Evolutionary conservation across 1,139 yeast genomes (phyloP).

Genomic region (Geotrichum reessii): DNA sequence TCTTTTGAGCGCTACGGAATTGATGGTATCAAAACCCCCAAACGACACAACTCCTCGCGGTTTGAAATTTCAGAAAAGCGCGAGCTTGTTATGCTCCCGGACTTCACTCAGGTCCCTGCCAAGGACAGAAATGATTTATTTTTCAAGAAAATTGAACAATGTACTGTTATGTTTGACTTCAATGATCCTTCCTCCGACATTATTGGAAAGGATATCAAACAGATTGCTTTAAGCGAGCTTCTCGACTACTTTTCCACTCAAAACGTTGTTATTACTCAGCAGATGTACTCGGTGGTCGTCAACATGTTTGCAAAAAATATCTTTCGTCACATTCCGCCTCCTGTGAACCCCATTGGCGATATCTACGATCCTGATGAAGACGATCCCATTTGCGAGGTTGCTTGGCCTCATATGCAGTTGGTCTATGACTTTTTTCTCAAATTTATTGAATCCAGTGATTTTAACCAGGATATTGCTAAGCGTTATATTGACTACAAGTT

Average conservation of each 20-base stretch:
- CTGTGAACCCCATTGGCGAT: constrained; percentile 95
- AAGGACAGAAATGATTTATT: constrained; percentile 80
- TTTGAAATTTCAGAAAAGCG: constrained; percentile 72
- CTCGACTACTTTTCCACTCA: constrained; percentile 83
- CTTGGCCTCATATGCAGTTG: constrained; percentile 99
- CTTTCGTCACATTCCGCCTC: constrained; percentile 96
- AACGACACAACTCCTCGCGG: constrained; percentile 88
- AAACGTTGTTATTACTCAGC: constrained; percentile 74
- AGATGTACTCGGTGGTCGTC: constrained; percentile 83
- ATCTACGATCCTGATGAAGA: constrained; percentile 97
- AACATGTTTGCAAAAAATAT: constrained; percentile 84
- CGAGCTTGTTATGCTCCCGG: constrained; percentile 76
- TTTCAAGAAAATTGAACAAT: constrained; percentile 85
- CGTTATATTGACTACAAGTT: constrained; percentile 90
- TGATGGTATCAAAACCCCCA: constrained; percentile 71
- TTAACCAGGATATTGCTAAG: constrained; percentile 88
- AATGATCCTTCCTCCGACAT: constrained; percentile 89
- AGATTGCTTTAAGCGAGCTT: constrained; percentile 79
- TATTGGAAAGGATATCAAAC: constrained; percentile 86
- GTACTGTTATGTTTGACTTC: constrained; percentile 91
- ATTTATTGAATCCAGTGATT: constrained; percentile 91
- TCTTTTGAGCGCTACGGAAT: constrained; percentile 42
- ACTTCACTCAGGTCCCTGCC: constrained; percentile 84
- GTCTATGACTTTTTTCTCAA: constrained; percentile 91
- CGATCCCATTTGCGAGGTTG: constrained; percentile 91